These are phyloP conservation scores for Russula dissimulans DNA, from an alignment of 768 basidiomycete genomes.

Conservation along the genomic window DNA sequence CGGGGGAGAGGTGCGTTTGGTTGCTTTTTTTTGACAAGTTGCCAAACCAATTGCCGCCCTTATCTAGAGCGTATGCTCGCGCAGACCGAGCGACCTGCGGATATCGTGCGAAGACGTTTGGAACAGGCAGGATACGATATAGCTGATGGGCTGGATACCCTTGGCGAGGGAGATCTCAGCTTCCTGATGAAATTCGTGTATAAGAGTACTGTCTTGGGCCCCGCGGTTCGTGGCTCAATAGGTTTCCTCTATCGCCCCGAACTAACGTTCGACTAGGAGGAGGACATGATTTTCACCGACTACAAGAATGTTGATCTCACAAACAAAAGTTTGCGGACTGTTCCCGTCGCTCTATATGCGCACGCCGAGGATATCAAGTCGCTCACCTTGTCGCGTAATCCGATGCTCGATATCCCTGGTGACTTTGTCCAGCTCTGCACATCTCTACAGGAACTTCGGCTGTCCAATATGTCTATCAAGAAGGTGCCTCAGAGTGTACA, in stretches of 20 bases:
- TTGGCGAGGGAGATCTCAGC: slow-evolving; percentile 69
- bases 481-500: slow-evolving; percentile 80
- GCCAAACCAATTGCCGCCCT: not conserved
- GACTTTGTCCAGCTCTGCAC: slow-evolving; percentile 92
- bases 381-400: slow-evolving; percentile 87
- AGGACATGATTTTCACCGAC: slow-evolving; percentile 59
- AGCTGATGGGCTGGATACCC: slow-evolving; percentile 66
- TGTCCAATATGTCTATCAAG: slow-evolving; percentile 92
- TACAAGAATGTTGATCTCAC: slow-evolving; percentile 79
- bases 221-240: slow-evolving; percentile 38
- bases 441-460: slow-evolving; percentile 70
- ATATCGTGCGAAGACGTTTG: slow-evolving; percentile 73
- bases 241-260: not conserved
- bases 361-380: slow-evolving; percentile 77
- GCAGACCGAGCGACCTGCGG: slow-evolving; percentile 73
- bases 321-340: slow-evolving; percentile 69
- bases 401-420: slow-evolving; percentile 90
- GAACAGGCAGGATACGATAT: slow-evolving; percentile 85
- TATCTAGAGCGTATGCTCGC: slow-evolving; percentile 70
- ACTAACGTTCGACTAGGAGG: slow-evolving; percentile 40
- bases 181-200: slow-evolving; percentile 89
- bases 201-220: slow-evolving; percentile 62
- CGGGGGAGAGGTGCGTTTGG: slow-evolving; percentile 55
- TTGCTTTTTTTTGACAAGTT: not conserved
- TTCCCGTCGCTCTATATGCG: slow-evolving; percentile 79